phyloP scores from a whole-genome alignment of 805 yeast genomes.

The Scheffersomyces coipomensis region DNA sequence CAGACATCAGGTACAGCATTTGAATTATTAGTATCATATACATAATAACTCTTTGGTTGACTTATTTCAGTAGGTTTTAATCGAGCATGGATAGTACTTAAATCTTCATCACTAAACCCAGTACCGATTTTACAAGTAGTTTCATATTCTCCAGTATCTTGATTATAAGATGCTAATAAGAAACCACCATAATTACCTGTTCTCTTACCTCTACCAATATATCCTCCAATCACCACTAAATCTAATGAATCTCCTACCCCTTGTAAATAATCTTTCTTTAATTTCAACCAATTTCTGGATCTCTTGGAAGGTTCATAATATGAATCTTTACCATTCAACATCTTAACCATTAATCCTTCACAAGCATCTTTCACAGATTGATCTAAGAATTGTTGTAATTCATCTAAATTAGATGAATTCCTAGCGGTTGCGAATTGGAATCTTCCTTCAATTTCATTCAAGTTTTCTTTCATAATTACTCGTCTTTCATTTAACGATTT shows the following conservation, averaged over 20 bases:
- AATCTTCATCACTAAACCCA: slow-evolving; percentile 84
- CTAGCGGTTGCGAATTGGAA: slow-evolving; percentile 76
- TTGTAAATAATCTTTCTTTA: slow-evolving; percentile 90
- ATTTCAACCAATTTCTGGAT: slow-evolving; percentile 91
- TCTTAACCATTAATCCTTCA: slow-evolving; percentile 95
- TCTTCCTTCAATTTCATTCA: slow-evolving; percentile 67
- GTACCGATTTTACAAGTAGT: slow-evolving; percentile 97
- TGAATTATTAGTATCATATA: slow-evolving; percentile 58
- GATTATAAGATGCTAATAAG: slow-evolving; percentile 83
- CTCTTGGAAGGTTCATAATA: slow-evolving; percentile 93
- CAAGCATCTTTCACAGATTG: slow-evolving; percentile 86
- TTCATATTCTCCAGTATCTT: slow-evolving; percentile 89
- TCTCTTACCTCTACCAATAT: slow-evolving; percentile 89
- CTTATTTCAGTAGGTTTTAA: slow-evolving; percentile 67
- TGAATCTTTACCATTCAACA: slow-evolving; percentile 76
- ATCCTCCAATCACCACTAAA: slow-evolving; percentile 91
- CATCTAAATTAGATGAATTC: slow-evolving; percentile 68
- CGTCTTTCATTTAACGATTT: slow-evolving; percentile 72
- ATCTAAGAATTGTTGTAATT: slow-evolving; percentile 80
- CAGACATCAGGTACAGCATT: slow-evolving; percentile 87
- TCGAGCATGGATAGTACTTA: slow-evolving; percentile 56
- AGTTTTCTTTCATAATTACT: slow-evolving; percentile 50
- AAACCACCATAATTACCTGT: slow-evolving; percentile 96
- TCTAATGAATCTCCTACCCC: slow-evolving; percentile 97
- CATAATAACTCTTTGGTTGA: slow-evolving; percentile 64